Conservation (phyloP, 169 alveolate species). For the Plasmodium billcollinsi region DNA sequence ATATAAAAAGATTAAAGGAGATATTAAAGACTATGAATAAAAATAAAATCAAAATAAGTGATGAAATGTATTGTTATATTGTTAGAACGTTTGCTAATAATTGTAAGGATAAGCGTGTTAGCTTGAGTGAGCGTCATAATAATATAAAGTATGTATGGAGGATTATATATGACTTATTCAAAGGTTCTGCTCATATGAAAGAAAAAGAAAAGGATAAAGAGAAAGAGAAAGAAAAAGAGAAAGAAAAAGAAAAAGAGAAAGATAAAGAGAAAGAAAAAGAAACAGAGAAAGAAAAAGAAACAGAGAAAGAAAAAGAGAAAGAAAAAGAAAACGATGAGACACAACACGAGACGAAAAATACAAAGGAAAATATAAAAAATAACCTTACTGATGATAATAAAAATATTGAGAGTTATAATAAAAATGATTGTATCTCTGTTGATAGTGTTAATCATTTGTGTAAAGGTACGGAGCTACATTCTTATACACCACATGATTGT, state of each 20-base stretch:
- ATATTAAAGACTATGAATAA: slow-evolving; percentile 76
- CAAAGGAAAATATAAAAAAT: background rate
- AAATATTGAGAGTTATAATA: background rate
- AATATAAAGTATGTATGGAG: slow-evolving; percentile 85
- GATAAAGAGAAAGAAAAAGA: too few relatives aligned
- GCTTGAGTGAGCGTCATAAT: slow-evolving; percentile 75
- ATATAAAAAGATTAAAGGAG: slow-evolving; percentile 81
- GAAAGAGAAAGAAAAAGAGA: too few relatives aligned
- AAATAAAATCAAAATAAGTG: slow-evolving; percentile 68
- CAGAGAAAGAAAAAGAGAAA: too few relatives aligned
- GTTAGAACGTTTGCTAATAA: slow-evolving; percentile 81
- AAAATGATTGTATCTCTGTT: background rate
- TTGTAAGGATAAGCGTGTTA: slow-evolving; percentile 26
- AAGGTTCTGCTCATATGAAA: background rate
- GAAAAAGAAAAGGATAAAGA: too few relatives aligned
- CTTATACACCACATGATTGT: background rate
- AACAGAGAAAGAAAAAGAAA: too few relatives aligned
- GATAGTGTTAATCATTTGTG: background rate
- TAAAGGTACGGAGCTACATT: background rate
- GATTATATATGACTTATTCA: slow-evolving; percentile 78
- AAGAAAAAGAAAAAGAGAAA: too few relatives aligned
- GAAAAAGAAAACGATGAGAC: too few relatives aligned
- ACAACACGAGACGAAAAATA: background rate
- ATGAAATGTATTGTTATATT: slow-evolving; percentile 69
- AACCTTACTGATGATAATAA: slow-evolving; percentile 5